Conservation (phyloP, 345 rosid species). For the Salix dunnii region DNA sequence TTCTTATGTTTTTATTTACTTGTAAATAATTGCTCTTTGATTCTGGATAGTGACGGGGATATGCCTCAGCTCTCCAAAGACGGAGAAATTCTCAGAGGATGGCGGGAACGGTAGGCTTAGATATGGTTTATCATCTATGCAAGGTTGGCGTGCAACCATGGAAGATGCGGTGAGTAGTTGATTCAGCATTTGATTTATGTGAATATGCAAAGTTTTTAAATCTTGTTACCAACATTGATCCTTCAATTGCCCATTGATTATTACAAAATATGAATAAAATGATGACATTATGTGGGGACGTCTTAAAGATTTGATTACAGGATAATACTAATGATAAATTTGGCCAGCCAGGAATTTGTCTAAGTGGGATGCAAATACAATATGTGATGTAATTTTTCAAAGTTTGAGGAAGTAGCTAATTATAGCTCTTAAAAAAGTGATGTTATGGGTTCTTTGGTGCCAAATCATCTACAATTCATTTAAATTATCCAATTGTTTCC, state of each 20-base stretch:
- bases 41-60: no score
- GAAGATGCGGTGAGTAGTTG: constrained; percentile 88
- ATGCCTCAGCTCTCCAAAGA: no score
- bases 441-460: neutral
- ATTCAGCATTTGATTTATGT: constrained; percentile 1
- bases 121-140: constrained; percentile 94
- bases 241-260: no score
- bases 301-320: no score
- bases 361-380: neutral
- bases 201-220: neutral
- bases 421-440: neutral
- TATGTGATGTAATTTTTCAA: no score
- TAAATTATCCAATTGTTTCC: no score
- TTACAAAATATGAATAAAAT: no score
- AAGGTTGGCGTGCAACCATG: constrained; percentile 98
- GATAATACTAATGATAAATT: neutral
- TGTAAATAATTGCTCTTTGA: no score
- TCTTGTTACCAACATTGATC: neutral
- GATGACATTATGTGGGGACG: no score
- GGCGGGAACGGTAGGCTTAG: constrained; percentile 66
- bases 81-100: no score
- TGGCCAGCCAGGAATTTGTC: neutral
- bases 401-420: no score
- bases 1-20: no score
- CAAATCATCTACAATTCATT: neutral